Evolutionary conservation across 352 stramenopile species (phyloP), one percentile per base, ranked within the genome.

Genomic region (Globisporangium abappressorium): DNA sequence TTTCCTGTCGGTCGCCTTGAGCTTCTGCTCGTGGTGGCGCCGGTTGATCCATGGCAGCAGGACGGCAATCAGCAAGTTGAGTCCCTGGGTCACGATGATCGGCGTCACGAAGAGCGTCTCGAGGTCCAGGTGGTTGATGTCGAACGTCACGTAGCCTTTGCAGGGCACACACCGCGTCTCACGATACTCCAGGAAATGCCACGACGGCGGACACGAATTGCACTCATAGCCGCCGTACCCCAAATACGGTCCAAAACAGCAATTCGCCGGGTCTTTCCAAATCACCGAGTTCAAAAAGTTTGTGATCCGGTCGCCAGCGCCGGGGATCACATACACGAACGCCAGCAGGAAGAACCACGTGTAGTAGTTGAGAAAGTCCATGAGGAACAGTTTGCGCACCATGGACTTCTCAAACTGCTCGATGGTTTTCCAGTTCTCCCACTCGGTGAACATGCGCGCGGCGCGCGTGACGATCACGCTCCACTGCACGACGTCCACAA

Each of bases 311-410:
- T 94, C 83, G 24, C 86, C 86, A n/a, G 77, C 80, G 20, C 86
- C 86, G 1, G 86, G 86, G 65, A 94, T 80, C 60, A 94, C 86
- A 54, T 94, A 94, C 47, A 94, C 81, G 67, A 94, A 94, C n/a
- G 86, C 86, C 26, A 94, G 72, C 36, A 92, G 67, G 65, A 94
- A 93, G 70, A 94, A 94, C 86, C 86, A 94, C 69, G 85, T 94
- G 74, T 93, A 94, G 76, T 93, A 93, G 75, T 94, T 94, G 69
- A 94, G 81, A 58, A 94, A 94, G 58, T 94, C 86, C 84, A 94
- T 93, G 51, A 91, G 62, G 51, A 94, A 94, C 14, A 94, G 65
- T 62, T 93, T 94, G 47, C 82, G 81, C 47, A 94, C 83, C 65
- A 93, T 73, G 24, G 81, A 82, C 43, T 86, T 89, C 62, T 94